A percentile compares a stretch with the other conserved stretches of the same genome.
Evolutionary conservation across 164 flowering plant genomes (phyloP).

Genomic region (Chloranthus sessilifolius): DNA sequence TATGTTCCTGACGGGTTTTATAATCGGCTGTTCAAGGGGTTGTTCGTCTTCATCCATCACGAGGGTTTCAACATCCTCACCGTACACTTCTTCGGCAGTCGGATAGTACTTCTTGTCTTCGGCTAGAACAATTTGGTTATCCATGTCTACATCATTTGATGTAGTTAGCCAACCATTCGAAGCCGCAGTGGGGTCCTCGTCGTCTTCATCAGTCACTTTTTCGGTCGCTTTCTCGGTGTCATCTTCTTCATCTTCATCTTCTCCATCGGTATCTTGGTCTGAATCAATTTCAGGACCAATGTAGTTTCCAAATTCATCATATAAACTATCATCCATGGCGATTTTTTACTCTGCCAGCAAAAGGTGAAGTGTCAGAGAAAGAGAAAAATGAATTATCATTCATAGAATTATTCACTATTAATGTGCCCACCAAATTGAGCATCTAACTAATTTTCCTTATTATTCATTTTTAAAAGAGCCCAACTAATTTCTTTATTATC

Average conservation of each 20-base stretch:
- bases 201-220: constrained; percentile 42
- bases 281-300: constrained; percentile 98
- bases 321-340: constrained; percentile 82
- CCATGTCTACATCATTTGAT: constrained; percentile 77
- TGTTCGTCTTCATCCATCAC: constrained; percentile 99
- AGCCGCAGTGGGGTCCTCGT: constrained; percentile 33
- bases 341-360: neutral
- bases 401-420: too few relatives aligned
- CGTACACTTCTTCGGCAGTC: constrained; percentile 66
- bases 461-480: too few relatives aligned
- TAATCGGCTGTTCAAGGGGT: constrained; percentile 82
- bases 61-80: constrained; percentile 93
- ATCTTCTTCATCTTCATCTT: constrained; percentile 48
- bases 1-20: constrained; percentile 78
- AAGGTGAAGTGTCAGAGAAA: too few relatives aligned
- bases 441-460: too few relatives aligned
- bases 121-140: constrained; percentile 87
- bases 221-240: constrained; percentile 36
- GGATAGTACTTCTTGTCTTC: constrained; percentile 87
- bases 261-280: constrained; percentile 70
- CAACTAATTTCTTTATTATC: too few relatives aligned
- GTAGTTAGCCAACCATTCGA: constrained; percentile 83
- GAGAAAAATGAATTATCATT: too few relatives aligned
- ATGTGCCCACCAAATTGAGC: too few relatives aligned
- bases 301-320: constrained; percentile 98